Evolutionary conservation across 2,329 filamentous ascomycete genomes (phyloP), one percentile per base, ranked within the genome.

Genomic region (Colletotrichum sp.): DNA sequence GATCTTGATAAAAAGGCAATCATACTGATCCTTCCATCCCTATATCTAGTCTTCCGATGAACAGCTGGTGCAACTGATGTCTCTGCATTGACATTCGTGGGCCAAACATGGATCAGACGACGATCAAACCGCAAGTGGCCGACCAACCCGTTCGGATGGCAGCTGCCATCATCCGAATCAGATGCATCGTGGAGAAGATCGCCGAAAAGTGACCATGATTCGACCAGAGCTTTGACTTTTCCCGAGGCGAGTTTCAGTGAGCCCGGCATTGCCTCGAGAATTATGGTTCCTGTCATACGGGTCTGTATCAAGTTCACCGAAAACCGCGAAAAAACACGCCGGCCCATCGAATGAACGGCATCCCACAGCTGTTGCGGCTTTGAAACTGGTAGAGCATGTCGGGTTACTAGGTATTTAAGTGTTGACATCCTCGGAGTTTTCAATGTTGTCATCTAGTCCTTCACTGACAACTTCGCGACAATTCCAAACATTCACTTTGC

Each of bases 61-160:
- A 15, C 13, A 34, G 30, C 19, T 32, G 44, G 44, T 52, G 44
- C 44, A 52, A 52, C 44, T 52, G 44, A 22, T 52, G 39, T 39
- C 11, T 60, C 63, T 28, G 73, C 73, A 73, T 75, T 73, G 25
- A 65, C 16, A 27, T 19, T 16, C 28, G 28, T 59, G 55, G 55
- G 60, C 60, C n/a, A 75, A 76, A 71, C 67, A 57, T 67, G 67
- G 60, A 67, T 75, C 66, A 76, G 71, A 71, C 52, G 74, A 75
- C 74, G 72, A 76, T 76, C 74, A 76, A 71, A 75, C 74, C 27
- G 66, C 32, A 63, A 28, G 25, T 28, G 16, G 34, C 71, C 44
- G 66, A 68, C 15, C 60, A 60, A 19, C 27, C 71, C 61, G 74
- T 75, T 75, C 71, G 74, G 72, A 76, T 76, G 72, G 67, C 71